Percentiles rank a stretch among this genome's conserved stretches.
These are phyloP conservation scores for Pseudodiploospora longispora DNA, from an alignment of 2,329 filamentous ascomycete genomes.

Conservation along the genomic window DNA sequence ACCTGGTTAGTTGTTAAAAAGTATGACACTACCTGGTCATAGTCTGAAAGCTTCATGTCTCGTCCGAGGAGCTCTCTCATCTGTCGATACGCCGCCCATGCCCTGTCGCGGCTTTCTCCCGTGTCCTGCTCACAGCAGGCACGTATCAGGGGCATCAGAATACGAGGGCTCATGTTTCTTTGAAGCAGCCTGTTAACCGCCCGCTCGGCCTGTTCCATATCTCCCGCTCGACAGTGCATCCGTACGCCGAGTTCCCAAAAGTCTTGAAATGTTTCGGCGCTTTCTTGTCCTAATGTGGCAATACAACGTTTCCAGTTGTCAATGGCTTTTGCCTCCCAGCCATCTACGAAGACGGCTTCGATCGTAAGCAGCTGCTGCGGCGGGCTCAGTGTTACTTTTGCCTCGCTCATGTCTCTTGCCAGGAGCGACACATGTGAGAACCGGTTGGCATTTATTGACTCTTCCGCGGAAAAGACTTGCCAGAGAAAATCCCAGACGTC, in stretches of 20 bases:
- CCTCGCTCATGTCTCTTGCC: conserved; percentile 56
- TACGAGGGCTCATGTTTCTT: conserved; percentile 41
- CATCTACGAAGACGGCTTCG: conserved; percentile 58
- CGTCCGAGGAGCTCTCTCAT: conserved; percentile 53
- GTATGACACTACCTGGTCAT: conserved; percentile 63
- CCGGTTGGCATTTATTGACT: conserved; percentile 43
- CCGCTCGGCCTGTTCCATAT: conserved; percentile 50
- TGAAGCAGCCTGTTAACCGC: conserved; percentile 47
- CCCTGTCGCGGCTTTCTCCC: conserved; percentile 41
- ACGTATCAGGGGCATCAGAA: conserved; percentile 61
- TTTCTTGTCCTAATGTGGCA: conserved; percentile 39
- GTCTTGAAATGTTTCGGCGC: conserved; percentile 36
- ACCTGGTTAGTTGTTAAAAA: conserved; percentile 60
- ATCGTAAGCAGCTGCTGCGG: conserved; percentile 58
- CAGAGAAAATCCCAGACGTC: conserved; percentile 60
- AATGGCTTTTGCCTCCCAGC: conserved; percentile 51
- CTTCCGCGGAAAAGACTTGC: conserved; percentile 48
- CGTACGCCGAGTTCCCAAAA: conserved; percentile 60
- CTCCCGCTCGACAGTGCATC: conserved; percentile 51
- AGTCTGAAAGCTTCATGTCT: conserved; percentile 62
- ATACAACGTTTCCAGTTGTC: conserved; percentile 55
- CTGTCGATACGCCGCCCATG: conserved; percentile 60
- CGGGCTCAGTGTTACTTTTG: conserved; percentile 45
- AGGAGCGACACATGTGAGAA: conserved; percentile 55
- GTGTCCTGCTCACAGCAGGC: conserved; percentile 50